phyloP scores from a whole-genome alignment of 257 asterid species.

The Verbena officinalis region DNA sequence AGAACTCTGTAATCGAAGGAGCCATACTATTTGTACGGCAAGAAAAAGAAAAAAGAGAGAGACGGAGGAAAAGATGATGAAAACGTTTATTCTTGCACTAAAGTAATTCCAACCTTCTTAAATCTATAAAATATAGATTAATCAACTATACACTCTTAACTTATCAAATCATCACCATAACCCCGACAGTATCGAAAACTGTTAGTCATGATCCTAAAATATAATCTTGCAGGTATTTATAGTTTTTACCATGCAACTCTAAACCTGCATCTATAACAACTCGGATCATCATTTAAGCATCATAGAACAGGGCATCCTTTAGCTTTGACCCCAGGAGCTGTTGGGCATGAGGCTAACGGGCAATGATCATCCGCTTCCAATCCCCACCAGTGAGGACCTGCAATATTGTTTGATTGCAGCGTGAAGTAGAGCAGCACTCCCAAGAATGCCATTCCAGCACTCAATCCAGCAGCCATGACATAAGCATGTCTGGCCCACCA shows the following conservation, averaged over 20 bases:
- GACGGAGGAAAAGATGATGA: too few species aligned
- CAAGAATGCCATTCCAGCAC: conserved; percentile 82
- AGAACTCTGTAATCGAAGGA: too few species aligned
- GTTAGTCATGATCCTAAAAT: neutral
- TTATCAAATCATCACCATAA: too few species aligned
- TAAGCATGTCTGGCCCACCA: conserved; percentile 80
- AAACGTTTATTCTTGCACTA: neutral
- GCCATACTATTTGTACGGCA: too few species aligned
- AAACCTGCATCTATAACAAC: too few species aligned
- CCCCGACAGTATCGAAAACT: too few species aligned
- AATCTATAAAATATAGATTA: neutral
- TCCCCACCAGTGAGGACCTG: conserved; percentile 66
- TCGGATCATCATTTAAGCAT: neutral
- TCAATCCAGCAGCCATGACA: conserved; percentile 67
- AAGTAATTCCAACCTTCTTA: neutral
- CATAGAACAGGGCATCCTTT: conserved; percentile 57
- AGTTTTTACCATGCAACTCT: neutral
- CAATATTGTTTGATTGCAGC: conserved; percentile 40
- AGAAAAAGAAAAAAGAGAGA: too few species aligned
- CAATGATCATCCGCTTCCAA: conserved; percentile 61
- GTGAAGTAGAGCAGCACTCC: conserved; percentile 59
- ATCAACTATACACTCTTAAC: neutral
- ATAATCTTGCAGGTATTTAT: neutral
- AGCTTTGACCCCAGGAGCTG: conserved; percentile 58
- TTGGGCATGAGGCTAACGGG: conserved; percentile 74